phyloP scores from a whole-genome alignment of 179 eudicot genomes.

The Beta corolliflora region DNA sequence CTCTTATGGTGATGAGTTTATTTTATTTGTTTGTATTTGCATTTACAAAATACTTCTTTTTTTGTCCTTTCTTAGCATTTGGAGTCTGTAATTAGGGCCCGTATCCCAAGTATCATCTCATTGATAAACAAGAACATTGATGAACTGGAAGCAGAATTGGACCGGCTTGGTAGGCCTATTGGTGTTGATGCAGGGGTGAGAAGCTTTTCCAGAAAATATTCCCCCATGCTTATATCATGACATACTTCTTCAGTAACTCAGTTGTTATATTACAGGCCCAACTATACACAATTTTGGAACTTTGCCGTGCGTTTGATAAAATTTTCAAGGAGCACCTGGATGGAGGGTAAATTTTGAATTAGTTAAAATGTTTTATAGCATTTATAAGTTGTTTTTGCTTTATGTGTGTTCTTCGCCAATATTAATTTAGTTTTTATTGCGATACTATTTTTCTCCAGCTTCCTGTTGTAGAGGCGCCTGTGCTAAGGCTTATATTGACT shows the following conservation, averaged over 20 bases:
- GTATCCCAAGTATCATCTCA: conserved; percentile 78
- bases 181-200: conserved; percentile 92
- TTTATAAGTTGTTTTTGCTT: not conserved
- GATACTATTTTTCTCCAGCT: not conserved
- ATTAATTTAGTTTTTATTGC: not conserved
- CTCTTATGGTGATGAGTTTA: not conserved
- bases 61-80: conserved; percentile 59
- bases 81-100: conserved; percentile 78
- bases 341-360: conserved; percentile 62
- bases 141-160: conserved; percentile 91
- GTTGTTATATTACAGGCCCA: conserved; percentile 60
- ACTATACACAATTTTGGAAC: conserved; percentile 81
- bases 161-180: conserved; percentile 87
- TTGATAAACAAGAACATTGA: conserved; percentile 81
- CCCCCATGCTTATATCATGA: not conserved
- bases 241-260: conserved; percentile 16
- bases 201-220: conserved; percentile 10
- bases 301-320: conserved; percentile 90
- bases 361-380: not conserved
- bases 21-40: not conserved
- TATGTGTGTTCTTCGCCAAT: not conserved
- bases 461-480: not conserved
- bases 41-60: not conserved
- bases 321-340: conserved; percentile 92
- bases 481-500: not conserved